Conservation (phyloP, 805 yeast species). For the Myxozyma kluyveri region DNA sequence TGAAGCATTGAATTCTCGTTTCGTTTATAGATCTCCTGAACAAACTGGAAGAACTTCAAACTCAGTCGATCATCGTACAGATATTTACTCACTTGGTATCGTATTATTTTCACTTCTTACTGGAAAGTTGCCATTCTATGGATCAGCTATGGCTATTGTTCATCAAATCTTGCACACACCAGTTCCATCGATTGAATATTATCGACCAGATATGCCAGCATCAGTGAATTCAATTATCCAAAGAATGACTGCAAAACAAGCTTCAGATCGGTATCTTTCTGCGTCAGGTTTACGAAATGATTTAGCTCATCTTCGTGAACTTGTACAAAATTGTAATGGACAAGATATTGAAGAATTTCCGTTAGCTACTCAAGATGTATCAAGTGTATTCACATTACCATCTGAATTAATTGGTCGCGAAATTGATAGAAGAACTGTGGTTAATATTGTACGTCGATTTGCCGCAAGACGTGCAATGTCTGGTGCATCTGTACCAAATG, state of each 20-base stretch:
- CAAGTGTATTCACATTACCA: conserved; percentile 25
- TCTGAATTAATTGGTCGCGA: conserved; percentile 24
- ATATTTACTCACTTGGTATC: conserved; percentile 30
- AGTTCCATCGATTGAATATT: conserved; percentile 19
- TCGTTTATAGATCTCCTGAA: conserved; percentile 29
- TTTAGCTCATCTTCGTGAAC: conserved; percentile 14
- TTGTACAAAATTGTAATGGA: conserved; percentile 1
- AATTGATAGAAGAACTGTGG: conserved; percentile 9
- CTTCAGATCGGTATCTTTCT: conserved; percentile 24
- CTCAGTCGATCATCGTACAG: conserved; percentile 29
- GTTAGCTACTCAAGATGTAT: conserved; percentile 24
- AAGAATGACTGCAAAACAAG: conserved; percentile 29
- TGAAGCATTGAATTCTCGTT: conserved; percentile 9
- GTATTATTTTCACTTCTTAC: conserved; percentile 28
- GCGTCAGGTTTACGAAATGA: conserved; percentile 26
- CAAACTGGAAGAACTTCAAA: conserved; percentile 30
- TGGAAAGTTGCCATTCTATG: conserved; percentile 25
- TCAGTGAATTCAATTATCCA: conserved; percentile 22
- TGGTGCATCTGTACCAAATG: background rate
- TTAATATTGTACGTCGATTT: conserved; percentile 14
- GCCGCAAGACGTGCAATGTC: conserved; percentile 6
- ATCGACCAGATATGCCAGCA: conserved; percentile 28
- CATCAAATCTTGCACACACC: conserved; percentile 27
- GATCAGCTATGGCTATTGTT: conserved; percentile 26
- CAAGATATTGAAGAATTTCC: conserved; percentile 15